phyloP scores from a whole-genome alignment of 2,329 filamentous ascomycete species.

The Basipetospora chlamydospora region DNA sequence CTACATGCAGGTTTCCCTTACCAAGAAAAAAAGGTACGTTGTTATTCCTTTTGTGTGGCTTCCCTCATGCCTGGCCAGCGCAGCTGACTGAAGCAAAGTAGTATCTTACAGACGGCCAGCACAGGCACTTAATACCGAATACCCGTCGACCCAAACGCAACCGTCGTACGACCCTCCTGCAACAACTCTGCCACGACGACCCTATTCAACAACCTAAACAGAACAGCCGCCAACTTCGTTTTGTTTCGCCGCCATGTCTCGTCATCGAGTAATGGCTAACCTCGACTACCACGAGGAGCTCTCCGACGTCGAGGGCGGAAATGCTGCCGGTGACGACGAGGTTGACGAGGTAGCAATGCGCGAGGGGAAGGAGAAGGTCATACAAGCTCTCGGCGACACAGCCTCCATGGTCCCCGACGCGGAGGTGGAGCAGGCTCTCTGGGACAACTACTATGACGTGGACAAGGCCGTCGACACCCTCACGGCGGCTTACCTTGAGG shows the following conservation, averaged over 20 bases:
- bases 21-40: too few species aligned
- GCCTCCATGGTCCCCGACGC: slow-evolving; percentile 31
- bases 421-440: slow-evolving; percentile 70
- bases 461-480: slow-evolving; percentile 65
- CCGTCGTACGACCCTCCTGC: too few species aligned
- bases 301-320: slow-evolving; percentile 28
- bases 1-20: too few species aligned
- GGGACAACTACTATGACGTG: slow-evolving; percentile 83
- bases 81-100: too few species aligned
- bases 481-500: slow-evolving; percentile 37
- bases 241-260: slow-evolving; percentile 4
- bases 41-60: too few species aligned
- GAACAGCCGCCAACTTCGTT: neutral
- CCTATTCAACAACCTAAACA: neutral
- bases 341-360: slow-evolving; percentile 13
- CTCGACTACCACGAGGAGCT: slow-evolving; percentile 9
- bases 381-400: slow-evolving; percentile 1
- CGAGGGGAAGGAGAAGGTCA: slow-evolving; percentile 3
- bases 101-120: too few species aligned
- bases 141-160: too few species aligned
- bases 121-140: too few species aligned
- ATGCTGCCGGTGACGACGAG: slow-evolving; percentile 26
- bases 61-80: too few species aligned
- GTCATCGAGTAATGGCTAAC: slow-evolving; percentile 7
- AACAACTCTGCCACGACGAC: too few species aligned